Evolutionary conservation across 2,329 filamentous ascomycete genomes (phyloP).

Genomic region (Diaporthe velutina): DNA sequence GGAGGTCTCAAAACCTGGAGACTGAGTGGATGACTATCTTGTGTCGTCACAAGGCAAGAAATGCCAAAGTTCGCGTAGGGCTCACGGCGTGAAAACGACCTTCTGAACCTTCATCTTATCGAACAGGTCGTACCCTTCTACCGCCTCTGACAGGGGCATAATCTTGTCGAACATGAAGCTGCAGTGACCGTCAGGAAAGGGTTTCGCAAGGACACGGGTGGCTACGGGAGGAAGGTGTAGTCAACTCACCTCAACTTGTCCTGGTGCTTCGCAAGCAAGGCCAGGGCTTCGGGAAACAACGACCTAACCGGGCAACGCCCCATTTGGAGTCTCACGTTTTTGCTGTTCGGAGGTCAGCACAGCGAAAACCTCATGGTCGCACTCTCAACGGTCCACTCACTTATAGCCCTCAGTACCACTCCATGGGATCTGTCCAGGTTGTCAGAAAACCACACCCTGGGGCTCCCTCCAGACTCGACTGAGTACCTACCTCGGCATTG

Average conservation of each 20-base stretch:
- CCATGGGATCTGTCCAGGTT: constrained; percentile 71
- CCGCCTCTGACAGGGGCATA: constrained; percentile 76
- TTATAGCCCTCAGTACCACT: constrained; percentile 72
- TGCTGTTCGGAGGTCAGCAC: constrained; percentile 57
- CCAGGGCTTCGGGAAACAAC: constrained; percentile 75
- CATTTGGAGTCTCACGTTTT: constrained; percentile 82
- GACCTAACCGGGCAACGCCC: constrained; percentile 81
- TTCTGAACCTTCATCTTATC: constrained; percentile 81
- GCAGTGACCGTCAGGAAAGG: not conserved
- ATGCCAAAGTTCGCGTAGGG: not conserved
- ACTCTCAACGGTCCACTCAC: constrained; percentile 50
- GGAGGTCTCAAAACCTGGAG: not conserved
- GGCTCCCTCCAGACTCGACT: not conserved
- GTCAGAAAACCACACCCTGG: not conserved
- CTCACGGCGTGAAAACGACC: constrained; percentile 73
- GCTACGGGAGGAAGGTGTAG: not conserved
- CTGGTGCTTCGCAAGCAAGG: constrained; percentile 75
- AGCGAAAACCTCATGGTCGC: not conserved
- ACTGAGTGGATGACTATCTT: not conserved
- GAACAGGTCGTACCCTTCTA: constrained; percentile 78
- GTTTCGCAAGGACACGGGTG: constrained; percentile 41
- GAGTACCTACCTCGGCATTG: constrained; percentile 72
- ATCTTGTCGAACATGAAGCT: constrained; percentile 84
- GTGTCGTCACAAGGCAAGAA: not conserved
- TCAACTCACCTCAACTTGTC: constrained; percentile 72